Percentiles rank a stretch among this genome's conserved stretches.
These are phyloP conservation scores for Cyclocybe cylindracea DNA, from an alignment of 768 basidiomycete species.

Conservation along the genomic window DNA sequence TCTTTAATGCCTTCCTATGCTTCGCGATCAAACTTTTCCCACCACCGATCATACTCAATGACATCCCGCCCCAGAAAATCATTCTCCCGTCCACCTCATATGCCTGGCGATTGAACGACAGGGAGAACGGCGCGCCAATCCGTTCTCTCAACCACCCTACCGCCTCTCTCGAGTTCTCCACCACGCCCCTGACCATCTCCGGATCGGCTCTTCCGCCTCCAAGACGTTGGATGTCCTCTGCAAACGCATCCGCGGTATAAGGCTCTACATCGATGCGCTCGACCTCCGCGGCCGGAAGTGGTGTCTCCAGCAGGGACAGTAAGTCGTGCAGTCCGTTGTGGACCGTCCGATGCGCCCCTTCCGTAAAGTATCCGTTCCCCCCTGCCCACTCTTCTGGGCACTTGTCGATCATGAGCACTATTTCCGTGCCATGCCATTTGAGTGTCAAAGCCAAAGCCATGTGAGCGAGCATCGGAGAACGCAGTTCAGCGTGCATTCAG, in stretches of 20 bases:
- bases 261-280: constrained; percentile 56
- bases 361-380: constrained; percentile 75
- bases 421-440: not conserved
- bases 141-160: constrained; percentile 56
- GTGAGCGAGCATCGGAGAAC: too few species aligned
- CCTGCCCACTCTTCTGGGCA: constrained; percentile 65
- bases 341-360: constrained; percentile 65
- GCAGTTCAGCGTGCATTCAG: too few species aligned
- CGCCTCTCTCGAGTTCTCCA: constrained; percentile 55
- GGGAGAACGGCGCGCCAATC: constrained; percentile 52
- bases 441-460: too few species aligned
- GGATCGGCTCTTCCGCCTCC: constrained; percentile 50
- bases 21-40: constrained; percentile 68
- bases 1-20: constrained; percentile 48
- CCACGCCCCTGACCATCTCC: constrained; percentile 50
- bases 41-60: constrained; percentile 59
- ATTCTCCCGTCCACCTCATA: constrained; percentile 63
- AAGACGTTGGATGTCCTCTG: constrained; percentile 61
- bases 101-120: constrained; percentile 68
- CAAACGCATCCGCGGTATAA: constrained; percentile 57
- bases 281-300: constrained; percentile 37
- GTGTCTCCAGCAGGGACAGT: constrained; percentile 52
- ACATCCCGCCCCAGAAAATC: constrained; percentile 74
- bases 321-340: constrained; percentile 64
- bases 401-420: constrained; percentile 66